Evolutionary conservation across 805 yeast species (phyloP).

Genomic region (Sugiyamaella mastotermitis): DNA sequence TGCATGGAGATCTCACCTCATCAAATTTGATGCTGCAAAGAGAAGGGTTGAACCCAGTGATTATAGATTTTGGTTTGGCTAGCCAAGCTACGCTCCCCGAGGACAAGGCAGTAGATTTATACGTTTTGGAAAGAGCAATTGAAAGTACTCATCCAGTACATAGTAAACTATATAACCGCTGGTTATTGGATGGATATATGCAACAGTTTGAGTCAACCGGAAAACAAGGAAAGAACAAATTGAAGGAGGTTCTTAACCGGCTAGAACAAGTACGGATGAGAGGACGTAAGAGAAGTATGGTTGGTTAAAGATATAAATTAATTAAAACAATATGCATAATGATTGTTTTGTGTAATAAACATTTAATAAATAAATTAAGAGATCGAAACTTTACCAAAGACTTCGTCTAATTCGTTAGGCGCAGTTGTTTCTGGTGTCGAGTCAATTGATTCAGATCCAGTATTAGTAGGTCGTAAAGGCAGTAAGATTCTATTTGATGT

Average conservation of each 20-base stretch:
- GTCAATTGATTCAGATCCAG: no score
- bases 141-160: conserved; percentile 81
- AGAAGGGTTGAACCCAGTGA: conserved; percentile 37
- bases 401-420: not conserved
- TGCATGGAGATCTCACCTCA: conserved; percentile 92
- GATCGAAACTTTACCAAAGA: not conserved
- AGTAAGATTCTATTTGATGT: conserved; percentile 23
- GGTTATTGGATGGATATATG: conserved; percentile 69
- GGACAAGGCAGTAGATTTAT: conserved; percentile 95
- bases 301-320: no score
- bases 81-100: conserved; percentile 70
- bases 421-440: no score
- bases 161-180: conserved; percentile 54
- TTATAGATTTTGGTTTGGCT: conserved; percentile 91
- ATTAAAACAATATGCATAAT: no score
- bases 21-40: conserved; percentile 66
- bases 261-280: conserved; percentile 81
- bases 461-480: conserved; percentile 20
- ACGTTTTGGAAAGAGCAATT: conserved; percentile 89
- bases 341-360: no score
- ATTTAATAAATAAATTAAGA: not conserved
- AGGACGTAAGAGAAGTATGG: conserved; percentile 93
- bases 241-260: conserved; percentile 51
- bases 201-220: conserved; percentile 16
- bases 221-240: conserved; percentile 23